These are phyloP conservation scores for Datisca glomerata DNA, from an alignment of 306 rosid species.

Conservation along the genomic window DNA sequence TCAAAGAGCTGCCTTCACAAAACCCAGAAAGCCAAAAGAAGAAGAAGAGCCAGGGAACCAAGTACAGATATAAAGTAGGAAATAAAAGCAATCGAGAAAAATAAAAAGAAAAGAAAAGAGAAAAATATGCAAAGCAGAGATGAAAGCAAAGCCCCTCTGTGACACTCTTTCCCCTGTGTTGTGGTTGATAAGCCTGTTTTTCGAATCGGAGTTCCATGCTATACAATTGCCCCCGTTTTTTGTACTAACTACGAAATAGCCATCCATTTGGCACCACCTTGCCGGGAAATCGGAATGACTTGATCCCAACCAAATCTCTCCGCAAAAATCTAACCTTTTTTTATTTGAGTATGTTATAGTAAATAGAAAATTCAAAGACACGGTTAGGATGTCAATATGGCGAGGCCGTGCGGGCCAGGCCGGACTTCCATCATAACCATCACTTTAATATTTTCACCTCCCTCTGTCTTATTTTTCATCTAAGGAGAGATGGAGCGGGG, in stretches of 20 bases:
- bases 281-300: no score
- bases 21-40: constrained; percentile 23
- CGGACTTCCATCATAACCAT: no score
- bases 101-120: constrained; percentile 12
- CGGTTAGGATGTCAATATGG: no score
- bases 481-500: no score
- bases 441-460: no score
- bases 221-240: constrained; percentile 13
- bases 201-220: background rate
- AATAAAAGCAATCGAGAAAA: constrained; percentile 20
- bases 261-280: constrained; percentile 1
- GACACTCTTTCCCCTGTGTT: constrained; percentile 17
- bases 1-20: constrained; percentile 14
- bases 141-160: constrained; percentile 17
- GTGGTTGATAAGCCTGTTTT: constrained; percentile 17
- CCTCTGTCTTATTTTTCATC: no score
- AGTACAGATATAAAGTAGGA: constrained; percentile 47
- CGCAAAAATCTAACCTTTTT: background rate
- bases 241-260: constrained; percentile 11
- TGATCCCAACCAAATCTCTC: no score
- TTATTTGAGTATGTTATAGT: background rate
- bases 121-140: constrained; percentile 33
- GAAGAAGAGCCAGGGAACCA: constrained; percentile 32
- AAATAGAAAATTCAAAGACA: background rate
- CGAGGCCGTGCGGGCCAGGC: no score